A percentile compares a stretch with the other conserved stretches of the same genome.
These are phyloP conservation scores for Monosporascus sp. DNA, from an alignment of 2,329 filamentous ascomycete species.

Conservation along the genomic window DNA sequence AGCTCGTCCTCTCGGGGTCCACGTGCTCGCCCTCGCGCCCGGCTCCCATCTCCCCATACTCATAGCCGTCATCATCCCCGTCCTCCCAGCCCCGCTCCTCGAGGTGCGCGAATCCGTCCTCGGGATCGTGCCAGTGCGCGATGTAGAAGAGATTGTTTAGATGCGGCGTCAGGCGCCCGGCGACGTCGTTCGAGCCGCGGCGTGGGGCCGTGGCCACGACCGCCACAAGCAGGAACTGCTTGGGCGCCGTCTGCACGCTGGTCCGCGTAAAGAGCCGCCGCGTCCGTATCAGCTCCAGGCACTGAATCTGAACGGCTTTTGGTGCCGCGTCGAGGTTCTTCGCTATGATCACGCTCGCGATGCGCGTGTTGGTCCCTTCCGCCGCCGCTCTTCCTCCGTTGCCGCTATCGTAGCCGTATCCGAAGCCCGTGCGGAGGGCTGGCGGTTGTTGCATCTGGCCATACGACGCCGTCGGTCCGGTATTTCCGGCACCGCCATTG, in stretches of 20 bases:
- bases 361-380: conserved; percentile 21
- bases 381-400: no score
- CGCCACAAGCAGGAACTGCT: conserved; percentile 74
- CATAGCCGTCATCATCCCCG: conserved; percentile 23
- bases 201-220: conserved; percentile 40
- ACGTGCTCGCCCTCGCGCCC: conserved; percentile 14
- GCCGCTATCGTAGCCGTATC: neutral
- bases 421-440: neutral
- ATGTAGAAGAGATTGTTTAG: conserved; percentile 82
- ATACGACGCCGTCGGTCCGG: conserved; percentile 11
- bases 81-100: conserved; percentile 50
- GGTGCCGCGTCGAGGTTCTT: conserved; percentile 70
- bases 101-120: conserved; percentile 68
- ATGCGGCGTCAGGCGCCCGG: conserved; percentile 48
- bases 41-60: conserved; percentile 10
- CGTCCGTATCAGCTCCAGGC: conserved; percentile 69
- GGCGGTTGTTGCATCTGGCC: neutral
- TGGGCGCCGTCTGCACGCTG: conserved; percentile 67
- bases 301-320: conserved; percentile 78
- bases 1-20: neutral
- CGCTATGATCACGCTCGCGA: conserved; percentile 79
- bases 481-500: conserved; percentile 8
- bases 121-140: conserved; percentile 73
- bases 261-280: conserved; percentile 72
- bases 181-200: conserved; percentile 38